Base-by-base conservation (phyloP, 2,329 filamentous ascomycete genomes). In the Passalora sequoiae region DNA sequence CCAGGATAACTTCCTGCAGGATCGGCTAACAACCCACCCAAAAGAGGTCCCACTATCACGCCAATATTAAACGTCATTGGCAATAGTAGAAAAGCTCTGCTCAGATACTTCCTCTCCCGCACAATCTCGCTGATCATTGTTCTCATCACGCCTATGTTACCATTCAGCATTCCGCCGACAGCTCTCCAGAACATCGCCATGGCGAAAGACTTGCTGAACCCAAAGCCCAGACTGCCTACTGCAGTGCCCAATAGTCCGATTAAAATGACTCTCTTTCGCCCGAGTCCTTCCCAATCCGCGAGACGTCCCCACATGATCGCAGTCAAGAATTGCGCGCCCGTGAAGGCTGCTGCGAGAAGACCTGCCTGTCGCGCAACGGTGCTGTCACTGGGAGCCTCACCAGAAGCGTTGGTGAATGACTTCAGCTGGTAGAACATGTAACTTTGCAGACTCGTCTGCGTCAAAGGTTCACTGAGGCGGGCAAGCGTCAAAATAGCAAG, bases 361-460 rank as follows among this genome's bases (percentile, higher is more conserved):
- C 88, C 88, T 1, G 85, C 84, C 62, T 92, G 87, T 15, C 76
- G 74, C 0, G 88, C 79, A 53, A 94, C 89, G 2, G 76, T 80
- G 2, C 74, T 74, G 41, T 81, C 75, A 16, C 66, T 71, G 2
- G 72, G 72, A 17, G 85, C 74, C 6, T 48, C 27, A 20, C 46
- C 51, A 25, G 50, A 37, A 9, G 54, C 40, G 1, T 32, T 22
- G 5, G 52, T 48, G 56, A 94, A 91, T 46, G 83, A 91, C 55
- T 80, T 81, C n/a, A 95, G 76, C 63, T 92, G 86, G 65, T 91
- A 94, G 67, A 87, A 94, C 72, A 94, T 81, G 65, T 94, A 94
- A 1, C 84, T 77, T 65, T 84, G 77, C 6, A 89, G 65, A 9
- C 81, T 86, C 1, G 85, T 89, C 60, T 92, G 85, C 0, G 86